Evolutionary conservation across 2,329 filamentous ascomycete genomes (phyloP).

Genomic region (Claviceps sorghi): DNA sequence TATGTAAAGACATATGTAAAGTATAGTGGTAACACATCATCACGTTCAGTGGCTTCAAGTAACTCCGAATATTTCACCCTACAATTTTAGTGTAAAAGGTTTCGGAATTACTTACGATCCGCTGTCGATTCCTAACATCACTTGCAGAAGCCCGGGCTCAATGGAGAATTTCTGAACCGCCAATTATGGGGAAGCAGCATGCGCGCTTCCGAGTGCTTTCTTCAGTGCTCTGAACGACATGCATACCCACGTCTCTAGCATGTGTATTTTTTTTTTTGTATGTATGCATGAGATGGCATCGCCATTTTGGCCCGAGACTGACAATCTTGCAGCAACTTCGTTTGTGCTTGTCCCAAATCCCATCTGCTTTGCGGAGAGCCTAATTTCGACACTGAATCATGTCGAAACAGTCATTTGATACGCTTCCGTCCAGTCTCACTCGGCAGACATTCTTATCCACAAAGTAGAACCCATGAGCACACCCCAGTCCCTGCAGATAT

Average conservation of each 20-base stretch:
- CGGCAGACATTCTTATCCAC: background rate
- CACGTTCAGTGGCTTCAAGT: too few species aligned
- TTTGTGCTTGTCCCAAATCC: background rate
- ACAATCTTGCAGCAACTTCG: background rate
- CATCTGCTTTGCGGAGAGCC: too few species aligned
- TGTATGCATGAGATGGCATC: background rate
- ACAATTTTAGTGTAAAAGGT: too few species aligned
- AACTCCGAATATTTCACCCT: too few species aligned
- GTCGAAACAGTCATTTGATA: background rate
- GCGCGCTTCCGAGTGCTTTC: background rate
- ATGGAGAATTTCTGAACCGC: background rate
- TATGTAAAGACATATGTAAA: too few species aligned
- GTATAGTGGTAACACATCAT: too few species aligned
- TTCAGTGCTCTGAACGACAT: background rate
- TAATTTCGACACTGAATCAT: background rate
- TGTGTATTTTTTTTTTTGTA: too few species aligned
- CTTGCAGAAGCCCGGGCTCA: background rate
- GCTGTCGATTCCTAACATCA: too few species aligned
- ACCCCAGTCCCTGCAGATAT: conserved; percentile 15
- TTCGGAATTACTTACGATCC: too few species aligned
- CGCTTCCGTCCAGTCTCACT: background rate
- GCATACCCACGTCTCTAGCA: background rate
- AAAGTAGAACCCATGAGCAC: background rate
- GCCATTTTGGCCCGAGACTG: background rate
- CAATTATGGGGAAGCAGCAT: background rate